Evolutionary conservation across 2,329 filamentous ascomycete genomes (phyloP).

Genomic region (Pseudopyricularia javanii): DNA sequence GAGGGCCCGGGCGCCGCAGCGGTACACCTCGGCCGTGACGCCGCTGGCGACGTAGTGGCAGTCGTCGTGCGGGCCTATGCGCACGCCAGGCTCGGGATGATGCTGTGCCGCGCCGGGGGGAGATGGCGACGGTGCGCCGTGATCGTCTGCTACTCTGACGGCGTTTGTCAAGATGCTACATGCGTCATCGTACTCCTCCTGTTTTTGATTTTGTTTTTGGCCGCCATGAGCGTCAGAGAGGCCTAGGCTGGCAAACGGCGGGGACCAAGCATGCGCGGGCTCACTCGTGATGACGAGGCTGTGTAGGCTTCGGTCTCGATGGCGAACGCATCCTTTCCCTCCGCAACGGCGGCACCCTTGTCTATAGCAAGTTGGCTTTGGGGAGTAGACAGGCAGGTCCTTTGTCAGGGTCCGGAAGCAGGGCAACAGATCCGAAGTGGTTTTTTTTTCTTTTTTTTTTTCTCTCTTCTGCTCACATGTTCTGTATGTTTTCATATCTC

Average conservation of each 20-base stretch:
- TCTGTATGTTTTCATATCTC: slow-evolving; percentile 50
- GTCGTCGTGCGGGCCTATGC: slow-evolving; percentile 39
- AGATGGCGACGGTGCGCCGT: background rate
- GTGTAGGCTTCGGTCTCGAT: slow-evolving; percentile 55
- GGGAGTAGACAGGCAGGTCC: background rate
- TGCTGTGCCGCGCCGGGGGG: background rate
- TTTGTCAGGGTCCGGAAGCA: background rate
- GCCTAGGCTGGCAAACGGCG: background rate
- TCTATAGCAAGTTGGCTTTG: slow-evolving; percentile 5
- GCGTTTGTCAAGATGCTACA: slow-evolving; percentile 15
- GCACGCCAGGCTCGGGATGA: slow-evolving; percentile 18
- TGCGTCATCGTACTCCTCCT: slow-evolving; percentile 47
- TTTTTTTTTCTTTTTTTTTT: background rate
- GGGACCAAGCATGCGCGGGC: slow-evolving; percentile 12
- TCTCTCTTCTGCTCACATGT: slow-evolving; percentile 34
- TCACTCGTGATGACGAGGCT: slow-evolving; percentile 43
- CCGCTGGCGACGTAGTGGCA: slow-evolving; percentile 51
- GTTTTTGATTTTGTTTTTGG: background rate
- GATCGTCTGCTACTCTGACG: background rate
- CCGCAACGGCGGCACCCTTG: slow-evolving; percentile 5
- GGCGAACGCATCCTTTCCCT: slow-evolving; percentile 39
- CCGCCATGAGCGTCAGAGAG: background rate
- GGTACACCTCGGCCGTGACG: slow-evolving; percentile 74
- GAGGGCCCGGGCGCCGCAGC: slow-evolving; percentile 49
- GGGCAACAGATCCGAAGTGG: background rate